A percentile compares a stretch with the other conserved stretches of the same genome.
phyloP scores from a whole-genome alignment of 169 alveolate species.

The Cryptosporidium sp. region DNA sequence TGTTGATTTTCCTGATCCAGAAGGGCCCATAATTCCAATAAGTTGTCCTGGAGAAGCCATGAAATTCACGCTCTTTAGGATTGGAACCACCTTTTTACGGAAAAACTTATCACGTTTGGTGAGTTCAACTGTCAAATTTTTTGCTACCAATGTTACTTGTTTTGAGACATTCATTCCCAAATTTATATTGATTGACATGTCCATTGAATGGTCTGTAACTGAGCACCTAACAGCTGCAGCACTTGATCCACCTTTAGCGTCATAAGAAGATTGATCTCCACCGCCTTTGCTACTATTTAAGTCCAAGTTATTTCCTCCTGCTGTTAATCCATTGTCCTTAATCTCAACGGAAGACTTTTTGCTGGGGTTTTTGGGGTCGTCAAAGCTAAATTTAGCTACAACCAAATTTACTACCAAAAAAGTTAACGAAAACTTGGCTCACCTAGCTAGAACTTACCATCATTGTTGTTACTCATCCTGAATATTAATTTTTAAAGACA shows the following conservation, averaged over 20 bases:
- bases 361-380: not conserved
- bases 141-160: conserved; percentile 54
- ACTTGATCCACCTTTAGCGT: conserved; percentile 70
- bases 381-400: conserved; percentile 73
- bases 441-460: conserved; percentile 33
- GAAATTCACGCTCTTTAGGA: conserved; percentile 54
- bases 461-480: conserved; percentile 39
- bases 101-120: conserved; percentile 5
- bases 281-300: conserved; percentile 43
- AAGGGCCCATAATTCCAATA: conserved; percentile 77
- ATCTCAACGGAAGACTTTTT: conserved; percentile 39
- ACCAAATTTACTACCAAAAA: conserved; percentile 36
- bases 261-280: conserved; percentile 43
- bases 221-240: conserved; percentile 74
- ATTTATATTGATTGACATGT: conserved; percentile 44
- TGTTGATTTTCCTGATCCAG: conserved; percentile 77
- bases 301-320: conserved; percentile 9
- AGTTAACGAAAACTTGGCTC: not conserved
- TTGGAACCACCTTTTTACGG: conserved; percentile 4
- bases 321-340: conserved; percentile 12
- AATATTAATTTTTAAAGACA: not conserved
- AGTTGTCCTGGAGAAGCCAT: conserved; percentile 78
- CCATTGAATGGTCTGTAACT: conserved; percentile 65
- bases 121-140: conserved; percentile 31
- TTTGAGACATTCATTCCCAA: conserved; percentile 51